Percentiles rank a stretch among this genome's conserved stretches.
These are phyloP conservation scores for Lablab purpureus DNA, from an alignment of 306 rosid genomes.

Conservation along the genomic window DNA sequence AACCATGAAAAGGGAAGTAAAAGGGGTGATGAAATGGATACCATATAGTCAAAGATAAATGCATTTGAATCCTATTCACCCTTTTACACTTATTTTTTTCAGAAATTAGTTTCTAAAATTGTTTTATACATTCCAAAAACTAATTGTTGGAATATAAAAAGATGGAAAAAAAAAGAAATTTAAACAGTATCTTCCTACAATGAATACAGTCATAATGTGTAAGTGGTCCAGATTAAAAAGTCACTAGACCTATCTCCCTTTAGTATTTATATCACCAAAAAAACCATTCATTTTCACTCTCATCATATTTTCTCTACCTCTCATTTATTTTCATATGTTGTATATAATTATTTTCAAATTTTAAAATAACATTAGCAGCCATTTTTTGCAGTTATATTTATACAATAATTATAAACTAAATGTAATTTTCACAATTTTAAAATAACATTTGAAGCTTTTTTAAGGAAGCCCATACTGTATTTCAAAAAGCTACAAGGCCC, in stretches of 20 bases:
- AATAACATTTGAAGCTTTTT: neutral
- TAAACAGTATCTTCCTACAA: neutral
- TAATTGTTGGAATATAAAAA: neutral
- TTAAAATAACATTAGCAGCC: no score
- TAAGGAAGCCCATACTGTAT: neutral
- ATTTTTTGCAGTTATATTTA: no score
- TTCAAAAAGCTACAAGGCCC: neutral
- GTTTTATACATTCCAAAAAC: neutral
- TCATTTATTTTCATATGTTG: neutral
- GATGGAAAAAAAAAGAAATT: neutral
- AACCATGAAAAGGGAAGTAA: neutral
- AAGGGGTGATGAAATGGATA: neutral
- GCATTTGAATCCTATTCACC: neutral
- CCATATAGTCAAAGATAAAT: neutral
- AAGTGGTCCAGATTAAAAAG: neutral
- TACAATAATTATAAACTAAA: no score
- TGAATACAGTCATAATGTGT: neutral
- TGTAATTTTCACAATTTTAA: neutral
- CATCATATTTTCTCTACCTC: neutral
- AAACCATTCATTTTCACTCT: neutral
- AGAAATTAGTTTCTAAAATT: neutral
- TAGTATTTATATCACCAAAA: neutral
- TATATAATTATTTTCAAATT: neutral
- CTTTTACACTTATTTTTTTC: neutral
- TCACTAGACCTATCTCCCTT: neutral